Base-by-base conservation (phyloP, 1,284 basidiomycete species). In the Dichomitus squalens region DNA sequence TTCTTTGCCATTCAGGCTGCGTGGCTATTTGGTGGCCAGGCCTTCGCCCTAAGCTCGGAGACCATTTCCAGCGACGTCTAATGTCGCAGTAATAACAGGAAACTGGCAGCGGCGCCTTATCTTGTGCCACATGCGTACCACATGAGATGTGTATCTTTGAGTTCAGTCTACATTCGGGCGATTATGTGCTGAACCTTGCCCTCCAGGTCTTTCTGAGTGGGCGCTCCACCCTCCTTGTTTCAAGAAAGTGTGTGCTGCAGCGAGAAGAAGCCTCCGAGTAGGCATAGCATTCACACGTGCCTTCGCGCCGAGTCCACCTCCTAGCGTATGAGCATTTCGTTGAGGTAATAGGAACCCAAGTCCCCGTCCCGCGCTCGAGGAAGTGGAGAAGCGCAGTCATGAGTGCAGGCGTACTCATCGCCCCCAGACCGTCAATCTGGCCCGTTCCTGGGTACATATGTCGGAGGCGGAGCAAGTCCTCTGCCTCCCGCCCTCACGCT, bases 241-340 rank as follows among this genome's bases (percentile, higher is more conserved):
- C 31, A 31, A 20, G 43, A n/a, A 47, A 14, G 52, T 31, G 27
- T 53, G 36, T 23, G 21, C 52, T n/a, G 35, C 35, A 23, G 43
- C 25, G 34, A 8, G 33, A 35, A 47, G 41, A 47, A 46, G 43
- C 36, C 47, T 16, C 36, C 25, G 39, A n/a, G 46, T 33, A n/a
- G 44, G 52, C 20, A 53, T 36, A 21, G 33, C 23, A 16, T 47
- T n/a, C 18, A 48, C 52, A 48, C 52, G 52, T 53, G 52, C 14
- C 39, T 20, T 34, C 31, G 18, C 25, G 35, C 44, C 18, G 35
- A 53, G 46, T 38, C 25, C 29, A 23, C 27, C 29, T 7, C n/a
- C 18, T 36, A 4, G 36, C 20, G 11, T 38, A 34, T 27, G 36
- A 27, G 34, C n/a, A 25, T 35, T 48, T 36, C 18, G 18, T 35